Evolutionary conservation across 2,329 filamentous ascomycete genomes (phyloP), one percentile per base, ranked within the genome.

Genomic region (Myriangium duriaei): DNA sequence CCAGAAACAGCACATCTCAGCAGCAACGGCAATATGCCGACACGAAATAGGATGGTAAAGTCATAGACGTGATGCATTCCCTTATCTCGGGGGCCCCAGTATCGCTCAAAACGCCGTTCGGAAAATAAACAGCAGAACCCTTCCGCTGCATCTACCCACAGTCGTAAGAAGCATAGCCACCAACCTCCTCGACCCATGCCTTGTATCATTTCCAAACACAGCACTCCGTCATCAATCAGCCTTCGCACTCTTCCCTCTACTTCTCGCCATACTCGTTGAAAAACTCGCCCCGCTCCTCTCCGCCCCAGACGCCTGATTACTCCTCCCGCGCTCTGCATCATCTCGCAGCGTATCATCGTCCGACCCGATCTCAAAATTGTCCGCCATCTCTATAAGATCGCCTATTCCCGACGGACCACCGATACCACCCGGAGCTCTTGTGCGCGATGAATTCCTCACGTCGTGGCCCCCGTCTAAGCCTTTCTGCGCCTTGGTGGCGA

Each of bases 321-420:
- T 33, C 32, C 55, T 44, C 2, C 54, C 55, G 42, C 56, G 43
- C 11, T 41, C 37, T 19, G 37, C 43, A 33, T 49, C 45, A 30
- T 51, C 50, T 4, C 16, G 14, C 6, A 53, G 51, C 7, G 51
- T 50, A 6, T 52, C 52, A 9, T 55, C 52, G 28, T 56, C 55
- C 1, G 43, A 49, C 5, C 57, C 56, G 44, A 59, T 56, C 47
- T 61, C 58, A 49, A 68, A 67, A 13, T 68, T 67, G 50, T 83
- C 77, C 13, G 74, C 69, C 43, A 86, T 63, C 54, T 86, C 81
- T 51, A 86, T 86, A 29, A 84, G 57, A 56, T 85, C 80, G 3
- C 71, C 66, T 11, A 71, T 55, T 4, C 64, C 67, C 11, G 66
- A 32, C n/a, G 28, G 29, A 13, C 36, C 36, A 16, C 36, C 30